Evolutionary conservation across 2,329 filamentous ascomycete species (phyloP), one percentile per base, ranked within the genome.

Genomic region (Fusarium stilboides): DNA sequence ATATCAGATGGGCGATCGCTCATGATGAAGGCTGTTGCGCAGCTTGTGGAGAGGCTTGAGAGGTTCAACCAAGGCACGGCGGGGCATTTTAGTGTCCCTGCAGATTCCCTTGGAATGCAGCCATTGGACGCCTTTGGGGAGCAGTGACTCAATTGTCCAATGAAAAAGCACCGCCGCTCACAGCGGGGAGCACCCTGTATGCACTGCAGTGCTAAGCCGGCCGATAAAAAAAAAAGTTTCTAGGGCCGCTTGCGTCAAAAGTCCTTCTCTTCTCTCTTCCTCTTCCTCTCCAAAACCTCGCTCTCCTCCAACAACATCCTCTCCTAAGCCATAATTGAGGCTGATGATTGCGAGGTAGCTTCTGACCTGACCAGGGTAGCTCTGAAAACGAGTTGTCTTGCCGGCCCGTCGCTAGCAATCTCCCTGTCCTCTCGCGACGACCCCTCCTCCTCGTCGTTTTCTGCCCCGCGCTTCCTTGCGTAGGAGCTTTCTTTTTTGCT

Each of bases 321-420:
- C 62, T 65, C 61, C 60, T 66, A 57, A 68, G 53, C 57, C 70
- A 62, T 70, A 65, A 64, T 69, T 69, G 76, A 74, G 77, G 77
- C 77, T 75, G 74, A 79, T 79, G 78, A 77, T 75, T 72, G 76
- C 74, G 77, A 79, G 77, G 75, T 78, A 80, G 77, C 76, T 77
- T 76, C 74, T 77, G 76, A 77, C 77, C 74, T 76, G 72, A 68
- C 69, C 74, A 74, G 73, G 76, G 73, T 74, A 77, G 73, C 77
- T 80, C 78, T 79, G 78, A 76, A 75, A 80, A 78, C 72, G 77
- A 75, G 77, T 77, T 79, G 75, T 76, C 77, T 77, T 77, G 75
- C 73, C 74, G 73, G 77, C 74, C 53, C 69, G 71, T 78, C 72
- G 77, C 75, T 76, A 74, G 75, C 74, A 74, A 70, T 71, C 67